phyloP scores from a whole-genome alignment of 1,284 basidiomycete species.

The Sporisorium iseilematis-ciliati region DNA sequence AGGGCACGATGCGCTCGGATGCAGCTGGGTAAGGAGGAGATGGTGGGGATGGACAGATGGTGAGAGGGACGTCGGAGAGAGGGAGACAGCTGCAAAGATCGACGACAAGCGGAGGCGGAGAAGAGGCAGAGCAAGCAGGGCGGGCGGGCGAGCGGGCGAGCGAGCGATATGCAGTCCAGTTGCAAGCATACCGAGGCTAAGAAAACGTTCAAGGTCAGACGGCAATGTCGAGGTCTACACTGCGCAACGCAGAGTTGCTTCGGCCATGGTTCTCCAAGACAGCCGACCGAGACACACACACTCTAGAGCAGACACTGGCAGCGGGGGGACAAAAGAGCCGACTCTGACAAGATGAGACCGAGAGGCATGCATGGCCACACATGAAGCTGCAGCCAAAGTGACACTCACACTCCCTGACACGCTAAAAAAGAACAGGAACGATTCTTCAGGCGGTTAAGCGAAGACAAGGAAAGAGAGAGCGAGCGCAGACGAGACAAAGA shows the following conservation, averaged over 20 bases:
- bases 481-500: neutral
- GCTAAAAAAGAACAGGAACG: too few relatives aligned
- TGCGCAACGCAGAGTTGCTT: too few relatives aligned
- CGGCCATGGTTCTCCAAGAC: neutral
- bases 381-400: neutral
- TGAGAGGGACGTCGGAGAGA: too few relatives aligned
- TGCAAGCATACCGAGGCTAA: constrained; percentile 7
- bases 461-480: neutral
- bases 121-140: constrained; percentile 13
- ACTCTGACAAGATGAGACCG: constrained; percentile 1
- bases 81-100: constrained; percentile 37
- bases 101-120: constrained; percentile 37
- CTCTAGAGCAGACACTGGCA: neutral
- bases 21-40: constrained; percentile 3
- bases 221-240: too few relatives aligned
- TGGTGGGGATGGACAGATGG: neutral
- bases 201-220: too few relatives aligned
- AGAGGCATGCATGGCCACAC: constrained; percentile 7
- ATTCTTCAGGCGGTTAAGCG: neutral
- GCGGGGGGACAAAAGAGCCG: neutral
- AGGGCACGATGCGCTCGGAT: constrained; percentile 9
- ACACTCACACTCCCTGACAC: neutral
- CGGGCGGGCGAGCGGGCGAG: too few relatives aligned
- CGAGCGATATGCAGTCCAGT: constrained; percentile 12
- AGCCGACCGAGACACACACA: constrained; percentile 5